Base-by-base conservation (phyloP, 176 grass and related monocot species). In the Aegilops bicornis region DNA sequence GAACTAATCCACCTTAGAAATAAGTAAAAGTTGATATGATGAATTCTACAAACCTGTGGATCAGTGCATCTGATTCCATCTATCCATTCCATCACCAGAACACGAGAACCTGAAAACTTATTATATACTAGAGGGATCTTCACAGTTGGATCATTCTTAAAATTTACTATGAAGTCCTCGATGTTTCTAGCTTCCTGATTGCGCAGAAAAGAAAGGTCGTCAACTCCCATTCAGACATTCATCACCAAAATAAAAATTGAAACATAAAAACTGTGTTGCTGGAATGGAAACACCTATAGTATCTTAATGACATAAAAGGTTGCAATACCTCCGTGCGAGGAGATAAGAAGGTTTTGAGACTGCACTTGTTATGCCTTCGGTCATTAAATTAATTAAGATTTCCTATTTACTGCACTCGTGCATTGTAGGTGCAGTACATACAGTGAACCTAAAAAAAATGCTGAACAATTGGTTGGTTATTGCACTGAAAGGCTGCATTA, bases 41-140 rank as follows among this genome's bases (percentile, higher is more conserved):
- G 39, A 80, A 62, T 90, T 73, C 50, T 79, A 56, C 75, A 86
- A 82, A 98, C 96, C 96, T 94, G 88, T 82, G 96, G 96, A 47
- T 98, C 82, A 27, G 96, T 98, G 83, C 96, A 96, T 88, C 96
- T 88, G 73, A 98, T 96, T 74, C 96, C 96, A 89, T 96, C 92
- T 80, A 98, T 98, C 96, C 96, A 98, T 84, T 98, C 96, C 96
- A 98, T 98, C 66, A 94, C 96, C 81, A 98, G 84, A 91, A 96
- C 96, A 79, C 90, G 90, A 67, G 93, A 83, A 73, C 97, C 93
- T 12, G 88, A 98, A 78, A 88, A 72, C 25, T 96, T 82, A 50
- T 92, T 98, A 87, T 98, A 96, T 58, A 92, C 97, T 83, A 25
- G 87, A 84, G 97, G 97, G 84, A 98, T 98, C 92, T 98, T 98